A percentile compares a stretch with the other conserved stretches of the same genome.
Conservation (phyloP, 2,329 filamentous ascomycete species). For the Sarocladium oryzae region DNA sequence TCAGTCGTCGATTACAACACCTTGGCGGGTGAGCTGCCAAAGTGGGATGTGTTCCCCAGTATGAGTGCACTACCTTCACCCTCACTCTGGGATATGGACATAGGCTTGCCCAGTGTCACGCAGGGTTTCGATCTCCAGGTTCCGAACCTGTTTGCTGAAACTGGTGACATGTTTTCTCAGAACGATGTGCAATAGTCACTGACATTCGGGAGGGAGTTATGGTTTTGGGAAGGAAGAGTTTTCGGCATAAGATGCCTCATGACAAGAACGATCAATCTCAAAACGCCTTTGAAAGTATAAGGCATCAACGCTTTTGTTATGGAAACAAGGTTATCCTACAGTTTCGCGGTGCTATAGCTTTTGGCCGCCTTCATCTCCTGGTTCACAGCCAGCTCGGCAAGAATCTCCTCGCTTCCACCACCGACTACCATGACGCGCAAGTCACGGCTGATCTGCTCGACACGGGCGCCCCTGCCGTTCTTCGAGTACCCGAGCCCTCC, state of each 20-base stretch:
- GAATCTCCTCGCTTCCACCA: slow-evolving; percentile 49
- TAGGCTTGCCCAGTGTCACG: neutral
- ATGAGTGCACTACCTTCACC: slow-evolving; percentile 1
- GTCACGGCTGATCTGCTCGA: slow-evolving; percentile 49
- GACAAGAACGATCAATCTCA: too few species aligned
- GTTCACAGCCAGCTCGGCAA: slow-evolving; percentile 43
- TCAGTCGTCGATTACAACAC: slow-evolving; percentile 13
- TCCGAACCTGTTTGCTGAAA: neutral
- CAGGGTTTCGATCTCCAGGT: neutral
- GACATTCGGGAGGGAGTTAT: too few species aligned
- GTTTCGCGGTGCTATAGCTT: slow-evolving; percentile 13
- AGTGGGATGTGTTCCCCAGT: slow-evolving; percentile 7
- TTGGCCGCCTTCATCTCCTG: slow-evolving; percentile 31
- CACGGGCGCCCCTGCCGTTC: slow-evolving; percentile 37
- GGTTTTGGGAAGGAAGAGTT: too few species aligned
- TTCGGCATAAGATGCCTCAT: too few species aligned
- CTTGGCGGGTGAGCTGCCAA: slow-evolving; percentile 10
- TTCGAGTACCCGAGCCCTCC: slow-evolving; percentile 46
- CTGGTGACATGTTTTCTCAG: neutral
- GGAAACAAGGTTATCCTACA: too few species aligned
- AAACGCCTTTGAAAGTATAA: too few species aligned
- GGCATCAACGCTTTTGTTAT: too few species aligned
- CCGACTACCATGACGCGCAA: slow-evolving; percentile 42
- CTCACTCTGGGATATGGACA: slow-evolving; percentile 6
- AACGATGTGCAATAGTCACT: neutral